Conservation (phyloP, 2,329 filamentous ascomycete genomes). For the Alternaria metachromatica region DNA sequence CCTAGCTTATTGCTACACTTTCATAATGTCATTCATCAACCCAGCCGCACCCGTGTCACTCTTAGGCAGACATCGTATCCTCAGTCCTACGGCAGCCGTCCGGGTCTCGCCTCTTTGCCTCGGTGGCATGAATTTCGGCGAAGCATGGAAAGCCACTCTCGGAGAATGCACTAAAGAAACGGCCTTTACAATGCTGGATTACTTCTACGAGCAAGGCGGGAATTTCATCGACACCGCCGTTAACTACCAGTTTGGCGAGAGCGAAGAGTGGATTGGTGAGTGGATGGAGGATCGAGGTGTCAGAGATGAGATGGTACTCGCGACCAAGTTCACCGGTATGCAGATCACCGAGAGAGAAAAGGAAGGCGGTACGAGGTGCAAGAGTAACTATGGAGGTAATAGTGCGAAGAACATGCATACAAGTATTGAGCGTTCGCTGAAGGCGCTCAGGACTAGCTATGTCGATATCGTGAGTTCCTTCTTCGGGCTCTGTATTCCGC, state of each 20-base stretch:
- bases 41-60: constrained; percentile 52
- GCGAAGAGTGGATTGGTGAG: constrained; percentile 54
- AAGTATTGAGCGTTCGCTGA: constrained; percentile 20
- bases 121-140: constrained; percentile 70
- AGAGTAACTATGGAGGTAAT: constrained; percentile 24
- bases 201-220: constrained; percentile 69
- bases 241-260: constrained; percentile 51
- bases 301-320: constrained; percentile 51
- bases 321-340: constrained; percentile 51
- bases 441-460: constrained; percentile 63
- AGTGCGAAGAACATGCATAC: constrained; percentile 24
- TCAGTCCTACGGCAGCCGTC: constrained; percentile 69
- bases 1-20: neutral
- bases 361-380: constrained; percentile 21
- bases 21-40: constrained; percentile 10
- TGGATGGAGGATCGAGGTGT: constrained; percentile 50
- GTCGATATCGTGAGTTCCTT: constrained; percentile 59
- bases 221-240: constrained; percentile 74
- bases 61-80: constrained; percentile 69
- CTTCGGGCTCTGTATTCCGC: constrained; percentile 34
- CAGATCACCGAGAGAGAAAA: constrained; percentile 23
- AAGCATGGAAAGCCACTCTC: constrained; percentile 64
- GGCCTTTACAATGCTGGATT: constrained; percentile 70
- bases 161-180: constrained; percentile 70
- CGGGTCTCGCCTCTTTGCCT: constrained; percentile 58